These are phyloP conservation scores for Mariannaea sp. DNA, from an alignment of 2,329 filamentous ascomycete species.

Conservation along the genomic window DNA sequence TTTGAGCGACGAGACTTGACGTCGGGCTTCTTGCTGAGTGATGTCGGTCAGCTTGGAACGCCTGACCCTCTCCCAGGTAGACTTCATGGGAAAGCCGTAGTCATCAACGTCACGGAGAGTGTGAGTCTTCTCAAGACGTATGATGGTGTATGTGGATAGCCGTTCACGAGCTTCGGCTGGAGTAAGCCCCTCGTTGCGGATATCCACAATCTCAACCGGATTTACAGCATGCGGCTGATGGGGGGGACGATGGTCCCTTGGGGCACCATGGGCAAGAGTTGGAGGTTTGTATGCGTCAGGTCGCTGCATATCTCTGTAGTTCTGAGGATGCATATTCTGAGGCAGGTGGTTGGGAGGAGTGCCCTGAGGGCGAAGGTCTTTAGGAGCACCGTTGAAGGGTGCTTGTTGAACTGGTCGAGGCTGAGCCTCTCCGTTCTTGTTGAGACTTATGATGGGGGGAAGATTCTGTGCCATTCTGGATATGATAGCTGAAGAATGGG, in stretches of 20 bases:
- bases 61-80: slow-evolving; percentile 49
- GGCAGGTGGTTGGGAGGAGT: not conserved
- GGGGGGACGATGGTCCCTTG: slow-evolving; percentile 12
- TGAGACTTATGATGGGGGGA: not conserved
- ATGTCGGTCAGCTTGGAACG: slow-evolving; percentile 43
- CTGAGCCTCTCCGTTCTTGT: not conserved
- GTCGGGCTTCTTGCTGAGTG: slow-evolving; percentile 44
- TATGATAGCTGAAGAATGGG: not conserved
- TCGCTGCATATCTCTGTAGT: slow-evolving; percentile 11
- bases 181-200: slow-evolving; percentile 44
- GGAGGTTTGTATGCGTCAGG: slow-evolving; percentile 17
- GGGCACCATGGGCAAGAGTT: slow-evolving; percentile 19
- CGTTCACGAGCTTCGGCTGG: slow-evolving; percentile 45
- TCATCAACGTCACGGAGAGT: slow-evolving; percentile 43
- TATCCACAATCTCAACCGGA: slow-evolving; percentile 41
- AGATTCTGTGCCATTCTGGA: slow-evolving; percentile 2
- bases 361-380: slow-evolving; percentile 9
- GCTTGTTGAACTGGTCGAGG: not conserved
- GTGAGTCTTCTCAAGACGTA: slow-evolving; percentile 49
- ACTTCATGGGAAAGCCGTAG: slow-evolving; percentile 40
- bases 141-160: slow-evolving; percentile 48
- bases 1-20: slow-evolving; percentile 47
- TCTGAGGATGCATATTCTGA: not conserved
- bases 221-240: slow-evolving; percentile 4
- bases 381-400: slow-evolving; percentile 2